Base-by-base conservation (phyloP, 2,329 filamentous ascomycete species). In the Penicillium brevicompactum region DNA sequence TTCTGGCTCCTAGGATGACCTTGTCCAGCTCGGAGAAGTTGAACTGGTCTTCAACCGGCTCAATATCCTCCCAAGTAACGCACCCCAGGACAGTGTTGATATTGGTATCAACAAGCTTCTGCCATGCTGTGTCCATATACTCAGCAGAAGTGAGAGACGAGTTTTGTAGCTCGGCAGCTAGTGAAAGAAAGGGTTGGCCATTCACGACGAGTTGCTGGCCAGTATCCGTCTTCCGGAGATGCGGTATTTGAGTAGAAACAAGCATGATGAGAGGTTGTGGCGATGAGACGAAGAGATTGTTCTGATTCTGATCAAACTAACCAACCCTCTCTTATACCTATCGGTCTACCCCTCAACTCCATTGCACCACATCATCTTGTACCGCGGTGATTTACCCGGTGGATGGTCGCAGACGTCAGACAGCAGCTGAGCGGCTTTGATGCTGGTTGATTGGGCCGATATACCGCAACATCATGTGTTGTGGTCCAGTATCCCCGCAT, bases 81-180 rank as follows among this genome's bases (percentile, higher is more conserved):
- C 69, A 74, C 1, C 77, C 78, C 3, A 80, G 68, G 2, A 80
- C 61, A 2, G 78, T 80, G 57, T 81, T 80, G 59, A 78, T 66
- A 52, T 76, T 68, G 13, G 69, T 76, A 16, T 68, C 68, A 4
- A 66, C 67, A 57, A 80, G 66, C 46, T 77, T 78, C 31, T 71
- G 69, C 77, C 78, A 81, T 6, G 74, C 65, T 7, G 71, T 67
- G 14, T 68, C 61, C 78, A 81, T 81, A 54, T 76, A 80, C 44
- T 71, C 67, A 7, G 74, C 70, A 5, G 75, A 80, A 8, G 71
- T 75, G 45, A 80, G 67, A 1, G 76, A 78, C 0, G 78, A 81
- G 59, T 80, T 81, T 51, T 80, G 78, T 37, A 80, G 64, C 65
- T 81, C 77, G 9, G 66, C 78, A n/a, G 68, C 74, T 5, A 78